These are phyloP conservation scores for Gymnopus androsaceus DNA, from an alignment of 1,284 basidiomycete species.

Conservation along the genomic window DNA sequence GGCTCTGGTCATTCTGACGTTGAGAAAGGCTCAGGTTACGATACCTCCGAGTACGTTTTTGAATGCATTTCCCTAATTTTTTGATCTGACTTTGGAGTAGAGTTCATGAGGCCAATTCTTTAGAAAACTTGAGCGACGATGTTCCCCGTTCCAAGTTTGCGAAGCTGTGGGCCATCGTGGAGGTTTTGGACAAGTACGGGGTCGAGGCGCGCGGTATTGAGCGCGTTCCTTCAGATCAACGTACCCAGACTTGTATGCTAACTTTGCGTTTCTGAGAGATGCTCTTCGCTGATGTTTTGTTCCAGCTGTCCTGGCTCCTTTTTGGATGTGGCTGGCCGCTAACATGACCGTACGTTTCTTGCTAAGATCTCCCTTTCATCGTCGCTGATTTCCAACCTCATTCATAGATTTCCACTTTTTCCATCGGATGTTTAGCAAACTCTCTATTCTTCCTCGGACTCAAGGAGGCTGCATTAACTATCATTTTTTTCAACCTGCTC, in stretches of 20 bases:
- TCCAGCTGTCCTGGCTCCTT: slow-evolving; percentile 1
- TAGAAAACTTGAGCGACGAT: not conserved
- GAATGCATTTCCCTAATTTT: not conserved
- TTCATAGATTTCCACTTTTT: slow-evolving; percentile 1
- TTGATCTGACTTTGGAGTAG: not conserved
- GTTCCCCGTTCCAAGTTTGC: not conserved
- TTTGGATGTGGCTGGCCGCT: slow-evolving; percentile 9
- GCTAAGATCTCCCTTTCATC: no score
- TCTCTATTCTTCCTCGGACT: slow-evolving; percentile 37
- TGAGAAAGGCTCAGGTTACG: not conserved
- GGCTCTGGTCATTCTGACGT: not conserved
- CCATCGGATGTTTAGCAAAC: not conserved
- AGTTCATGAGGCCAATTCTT: not conserved
- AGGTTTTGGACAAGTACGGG: not conserved
- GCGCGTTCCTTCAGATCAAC: not conserved
- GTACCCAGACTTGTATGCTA: not conserved
- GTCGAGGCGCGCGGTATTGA: not conserved
- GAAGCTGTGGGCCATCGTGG: not conserved
- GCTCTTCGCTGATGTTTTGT: not conserved
- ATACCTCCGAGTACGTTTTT: not conserved
- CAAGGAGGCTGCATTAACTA: slow-evolving; percentile 71
- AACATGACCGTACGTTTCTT: slow-evolving; percentile 2
- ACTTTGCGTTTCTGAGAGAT: not conserved
- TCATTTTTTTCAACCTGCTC: slow-evolving; percentile 76
- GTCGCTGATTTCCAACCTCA: not conserved